Base-by-base conservation (phyloP, 2,329 filamentous ascomycete genomes). In the Pseudogymnoascus sp. region DNA sequence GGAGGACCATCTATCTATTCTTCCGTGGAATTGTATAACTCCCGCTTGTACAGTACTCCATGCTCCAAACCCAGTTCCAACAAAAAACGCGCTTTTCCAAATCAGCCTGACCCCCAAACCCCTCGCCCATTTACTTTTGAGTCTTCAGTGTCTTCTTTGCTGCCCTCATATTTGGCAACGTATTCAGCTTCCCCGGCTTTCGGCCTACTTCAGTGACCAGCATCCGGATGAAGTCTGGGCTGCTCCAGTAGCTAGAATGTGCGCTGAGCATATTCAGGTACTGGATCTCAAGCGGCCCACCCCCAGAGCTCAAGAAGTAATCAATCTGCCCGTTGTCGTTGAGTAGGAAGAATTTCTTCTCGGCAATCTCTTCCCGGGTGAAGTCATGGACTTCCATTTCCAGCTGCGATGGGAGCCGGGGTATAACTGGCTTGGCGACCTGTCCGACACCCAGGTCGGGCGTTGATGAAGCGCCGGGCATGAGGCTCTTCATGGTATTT, bases 271-370 rank as follows among this genome's bases (percentile, higher is more conserved):
- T 99, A 67, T 96, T 97, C 36, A 97, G 75, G 72, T 99, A 99
- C 74, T 97, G 92, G 22, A 97, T 92, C 74, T 96, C 94, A 36
- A 99, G 78, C 3, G 92, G 88, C 0, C 94, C 94, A 1, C 90
- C 88, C 0, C 91, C 89, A 6, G 90, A 92, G 57, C 86, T 86
- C 57, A 99, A 77, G 68, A 88, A 95, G 74, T 86, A 99, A 72
- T 99, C 94, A 39, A 99, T 87, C 74, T 99, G 94, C 0, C 92
- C 93, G 66, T 97, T 97, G 69, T 99, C 94, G 67, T 99, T 99
- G 3, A 99, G 82, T 6, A 96, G 74, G 64, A 86, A 87, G 65
- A 92, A 92, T 67, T 93, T 87, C 72, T 88, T 91, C 76, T 97
- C 94, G 0, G 92, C 93, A 60, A 96, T 84, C 69, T 97, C 92